Evolutionary conservation across 805 yeast genomes (phyloP), one percentile per base, ranked within the genome.

Genomic region (Candida endomychidarum): DNA sequence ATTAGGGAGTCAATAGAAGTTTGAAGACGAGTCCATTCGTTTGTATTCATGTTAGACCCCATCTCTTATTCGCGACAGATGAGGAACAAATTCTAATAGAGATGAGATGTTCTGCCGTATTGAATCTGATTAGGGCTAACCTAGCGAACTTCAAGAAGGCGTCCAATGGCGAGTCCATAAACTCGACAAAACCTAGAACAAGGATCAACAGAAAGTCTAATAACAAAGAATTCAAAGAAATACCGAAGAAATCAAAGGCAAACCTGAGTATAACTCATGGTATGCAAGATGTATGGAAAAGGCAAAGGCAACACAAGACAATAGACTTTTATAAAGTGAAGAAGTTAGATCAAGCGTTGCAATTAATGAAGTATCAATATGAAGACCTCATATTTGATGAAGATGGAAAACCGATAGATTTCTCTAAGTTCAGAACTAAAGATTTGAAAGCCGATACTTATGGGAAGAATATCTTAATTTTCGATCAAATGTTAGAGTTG

Each of bases 11-110:
- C 72, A 26, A 86, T 69, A 2, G 60, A 48, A 42, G 67, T 67
- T 45, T 67, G 73, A 29, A 79, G 58, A 17, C 58, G 54, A 22
- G 71, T 77, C 95, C 95, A 86, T 12, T 23, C 34, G 12, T 27
- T 30, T 22, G 21, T 33, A 29, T 22, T 19, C 4, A 8, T 6
- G 18, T 29, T 20, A n/a, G n/a, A n/a, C n/a, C n/a, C n/a, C 17
- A 32, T 32, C 26, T 32, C 22, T 29, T 29, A 8, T 28, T 29
- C 33, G 33, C 33, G 10, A 8, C 7, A 23, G 33, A 29, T 29
- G 33, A 17, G 33, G 18, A 8, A 12, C 10, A 11, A 29, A 23
- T 16, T 29, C 33, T 22, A n/a, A n/a, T n/a, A 23, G 20, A 16
- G 8, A 40, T 40, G 43, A 34, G 20, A 24, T 19, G 37, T 16